phyloP scores from a whole-genome alignment of 805 yeast genomes.

The Starmerella floris region DNA sequence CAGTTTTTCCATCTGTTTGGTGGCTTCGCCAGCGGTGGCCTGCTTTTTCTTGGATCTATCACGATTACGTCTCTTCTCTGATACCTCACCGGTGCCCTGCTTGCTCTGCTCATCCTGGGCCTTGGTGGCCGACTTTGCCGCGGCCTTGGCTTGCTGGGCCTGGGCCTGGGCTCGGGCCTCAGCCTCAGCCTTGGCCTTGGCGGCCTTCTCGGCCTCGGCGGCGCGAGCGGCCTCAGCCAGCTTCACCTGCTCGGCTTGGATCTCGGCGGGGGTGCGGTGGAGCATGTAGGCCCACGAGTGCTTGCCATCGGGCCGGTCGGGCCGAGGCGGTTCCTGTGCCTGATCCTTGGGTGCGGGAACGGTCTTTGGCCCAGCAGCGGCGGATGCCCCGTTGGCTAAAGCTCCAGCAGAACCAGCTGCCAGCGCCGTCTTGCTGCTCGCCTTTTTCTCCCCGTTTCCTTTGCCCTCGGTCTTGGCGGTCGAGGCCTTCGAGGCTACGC shows the following conservation, averaged over 20 bases:
- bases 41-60: slow-evolving; percentile 4
- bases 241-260: slow-evolving; percentile 5
- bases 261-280: slow-evolving; percentile 5
- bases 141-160: background rate
- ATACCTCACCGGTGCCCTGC: background rate
- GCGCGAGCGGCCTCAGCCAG: slow-evolving; percentile 1
- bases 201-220: background rate
- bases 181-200: background rate
- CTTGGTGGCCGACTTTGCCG: background rate
- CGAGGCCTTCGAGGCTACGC: background rate
- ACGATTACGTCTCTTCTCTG: slow-evolving; percentile 4
- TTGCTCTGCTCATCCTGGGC: background rate
- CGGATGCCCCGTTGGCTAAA: background rate
- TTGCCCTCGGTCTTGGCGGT: background rate
- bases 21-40: slow-evolving; percentile 8
- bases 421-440: background rate
- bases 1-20: slow-evolving; percentile 10
- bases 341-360: slow-evolving; percentile 5
- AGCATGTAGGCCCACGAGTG: slow-evolving; percentile 21
- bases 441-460: background rate
- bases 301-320: slow-evolving; percentile 15
- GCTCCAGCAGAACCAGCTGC: slow-evolving; percentile 1
- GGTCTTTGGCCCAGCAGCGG: background rate
- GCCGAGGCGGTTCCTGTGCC: slow-evolving; percentile 15
- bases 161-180: background rate